phyloP scores from a whole-genome alignment of 495 filamentous ascomycete species.

The Penicillium paxilli region DNA sequence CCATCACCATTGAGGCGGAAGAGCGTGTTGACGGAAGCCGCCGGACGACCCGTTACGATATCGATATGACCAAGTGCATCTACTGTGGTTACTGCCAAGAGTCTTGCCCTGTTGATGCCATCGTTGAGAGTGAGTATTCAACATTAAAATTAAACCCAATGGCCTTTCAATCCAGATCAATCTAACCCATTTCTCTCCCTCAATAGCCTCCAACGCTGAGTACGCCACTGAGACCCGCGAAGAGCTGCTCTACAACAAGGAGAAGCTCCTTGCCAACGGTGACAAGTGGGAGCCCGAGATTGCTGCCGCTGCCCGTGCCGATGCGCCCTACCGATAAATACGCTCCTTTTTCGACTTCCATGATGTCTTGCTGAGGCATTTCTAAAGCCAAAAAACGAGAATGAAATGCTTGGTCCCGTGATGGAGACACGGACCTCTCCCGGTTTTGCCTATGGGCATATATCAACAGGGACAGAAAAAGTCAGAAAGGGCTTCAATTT shows the following conservation, averaged over 20 bases:
- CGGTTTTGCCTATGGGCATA: constrained; percentile 13
- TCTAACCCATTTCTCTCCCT: background rate
- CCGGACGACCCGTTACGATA: constrained; percentile 95
- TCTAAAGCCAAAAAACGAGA: constrained; percentile 1
- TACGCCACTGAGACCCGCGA: constrained; percentile 97
- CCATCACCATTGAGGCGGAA: constrained; percentile 98
- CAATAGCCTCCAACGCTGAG: constrained; percentile 82
- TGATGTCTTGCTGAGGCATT: background rate
- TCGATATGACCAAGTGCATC: constrained; percentile 99
- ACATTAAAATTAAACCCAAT: background rate
- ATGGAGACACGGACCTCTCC: constrained; percentile 7
- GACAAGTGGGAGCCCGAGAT: constrained; percentile 99
- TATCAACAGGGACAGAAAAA: constrained; percentile 30
- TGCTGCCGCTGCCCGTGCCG: constrained; percentile 84
- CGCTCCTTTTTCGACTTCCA: background rate
- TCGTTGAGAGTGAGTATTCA: constrained; percentile 72
- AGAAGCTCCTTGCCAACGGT: constrained; percentile 85
- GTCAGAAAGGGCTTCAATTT: constrained; percentile 14
- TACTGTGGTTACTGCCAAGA: constrained; percentile 99
- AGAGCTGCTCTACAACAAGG: constrained; percentile 98
- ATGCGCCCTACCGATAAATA: constrained; percentile 80
- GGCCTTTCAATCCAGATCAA: background rate
- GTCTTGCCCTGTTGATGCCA: constrained; percentile 96
- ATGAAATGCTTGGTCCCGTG: constrained; percentile 8
- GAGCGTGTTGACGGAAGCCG: constrained; percentile 94